A percentile compares a stretch with the other conserved stretches of the same genome.
Conservation (phyloP, 2,329 filamentous ascomycete species). For the Exutisphaerella laricina region DNA sequence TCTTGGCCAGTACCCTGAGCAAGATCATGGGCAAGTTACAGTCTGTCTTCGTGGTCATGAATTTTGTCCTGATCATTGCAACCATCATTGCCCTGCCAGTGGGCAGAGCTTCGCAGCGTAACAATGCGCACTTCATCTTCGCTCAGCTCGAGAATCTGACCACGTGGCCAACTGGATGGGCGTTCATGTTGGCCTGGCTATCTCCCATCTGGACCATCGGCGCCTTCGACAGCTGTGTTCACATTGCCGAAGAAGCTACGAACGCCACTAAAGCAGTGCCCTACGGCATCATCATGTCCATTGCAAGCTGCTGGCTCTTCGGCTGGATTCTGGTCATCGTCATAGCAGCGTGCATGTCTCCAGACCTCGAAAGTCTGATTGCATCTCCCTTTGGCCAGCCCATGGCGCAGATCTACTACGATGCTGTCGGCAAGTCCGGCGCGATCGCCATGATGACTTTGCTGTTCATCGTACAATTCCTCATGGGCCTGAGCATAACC, state of each 20-base stretch:
- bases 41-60: slow-evolving; percentile 51
- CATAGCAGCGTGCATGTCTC: slow-evolving; percentile 53
- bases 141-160: slow-evolving; percentile 52
- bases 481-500: slow-evolving; percentile 55
- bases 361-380: slow-evolving; percentile 47
- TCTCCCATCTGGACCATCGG: slow-evolving; percentile 58
- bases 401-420: slow-evolving; percentile 57
- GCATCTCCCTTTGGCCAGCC: slow-evolving; percentile 53
- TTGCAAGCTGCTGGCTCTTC: slow-evolving; percentile 51
- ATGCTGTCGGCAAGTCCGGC: slow-evolving; percentile 55
- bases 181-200: slow-evolving; percentile 57
- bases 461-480: slow-evolving; percentile 56
- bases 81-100: slow-evolving; percentile 54
- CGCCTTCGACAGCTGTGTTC: slow-evolving; percentile 53
- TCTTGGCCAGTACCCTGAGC: slow-evolving; percentile 49
- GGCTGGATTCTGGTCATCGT: slow-evolving; percentile 55
- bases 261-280: slow-evolving; percentile 57
- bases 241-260: slow-evolving; percentile 57
- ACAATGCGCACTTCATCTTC: slow-evolving; percentile 50
- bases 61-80: slow-evolving; percentile 50
- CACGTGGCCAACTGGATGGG: slow-evolving; percentile 43
- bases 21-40: slow-evolving; percentile 56
- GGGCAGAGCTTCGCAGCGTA: slow-evolving; percentile 36
- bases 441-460: slow-evolving; percentile 55
- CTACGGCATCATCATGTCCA: slow-evolving; percentile 54